Evolutionary conservation across 140 eudicot species (phyloP).

Genomic region (Flaveria floridana): DNA sequence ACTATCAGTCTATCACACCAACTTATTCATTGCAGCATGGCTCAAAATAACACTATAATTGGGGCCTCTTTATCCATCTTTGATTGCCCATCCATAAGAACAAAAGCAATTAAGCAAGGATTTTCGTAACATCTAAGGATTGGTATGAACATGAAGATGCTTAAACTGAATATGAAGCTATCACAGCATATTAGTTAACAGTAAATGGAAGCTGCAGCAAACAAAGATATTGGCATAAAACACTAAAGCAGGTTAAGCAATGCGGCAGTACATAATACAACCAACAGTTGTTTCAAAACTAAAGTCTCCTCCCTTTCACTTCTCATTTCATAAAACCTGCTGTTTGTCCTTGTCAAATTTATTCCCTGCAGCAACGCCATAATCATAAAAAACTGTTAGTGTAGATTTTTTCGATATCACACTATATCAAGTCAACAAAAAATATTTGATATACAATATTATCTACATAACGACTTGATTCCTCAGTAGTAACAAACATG

Average conservation of each 20-base stretch:
- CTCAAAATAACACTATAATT: no score
- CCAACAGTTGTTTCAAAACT: constrained; percentile 19
- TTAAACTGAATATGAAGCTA: neutral
- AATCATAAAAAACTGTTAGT: constrained; percentile 3
- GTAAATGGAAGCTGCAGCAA: constrained; percentile 13
- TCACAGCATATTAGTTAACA: neutral
- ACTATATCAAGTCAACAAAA: neutral
- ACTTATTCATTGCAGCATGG: no score
- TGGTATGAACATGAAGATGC: neutral
- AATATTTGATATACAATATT: neutral
- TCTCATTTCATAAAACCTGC: constrained; percentile 1
- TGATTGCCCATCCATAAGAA: no score
- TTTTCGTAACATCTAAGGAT: neutral
- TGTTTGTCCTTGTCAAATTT: neutral
- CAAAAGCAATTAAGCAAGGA: no score
- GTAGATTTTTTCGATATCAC: neutral
- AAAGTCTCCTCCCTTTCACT: neutral
- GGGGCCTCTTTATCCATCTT: no score
- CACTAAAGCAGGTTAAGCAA: neutral
- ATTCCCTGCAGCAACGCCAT: constrained; percentile 11
- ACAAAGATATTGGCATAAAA: neutral
- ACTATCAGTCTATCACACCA: no score
- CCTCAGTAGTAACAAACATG: neutral
- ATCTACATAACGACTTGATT: neutral
- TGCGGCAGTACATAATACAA: constrained; percentile 9